A percentile compares a stretch with the other conserved stretches of the same genome.
These are phyloP conservation scores for Trametes cinnabarina DNA, from an alignment of 768 basidiomycete species.

Conservation along the genomic window DNA sequence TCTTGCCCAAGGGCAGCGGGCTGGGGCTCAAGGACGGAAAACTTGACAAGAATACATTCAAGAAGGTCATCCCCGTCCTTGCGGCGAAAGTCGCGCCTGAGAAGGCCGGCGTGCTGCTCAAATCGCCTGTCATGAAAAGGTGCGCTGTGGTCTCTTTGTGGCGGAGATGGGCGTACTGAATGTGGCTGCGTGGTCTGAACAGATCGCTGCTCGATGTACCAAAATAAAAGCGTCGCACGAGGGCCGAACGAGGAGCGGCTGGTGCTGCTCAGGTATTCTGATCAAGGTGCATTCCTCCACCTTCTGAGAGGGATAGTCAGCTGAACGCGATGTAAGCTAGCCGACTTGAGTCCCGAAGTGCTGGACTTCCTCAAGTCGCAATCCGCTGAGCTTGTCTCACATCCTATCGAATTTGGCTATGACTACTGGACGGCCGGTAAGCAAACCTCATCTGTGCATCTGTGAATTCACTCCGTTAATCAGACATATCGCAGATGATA, in stretches of 20 bases:
- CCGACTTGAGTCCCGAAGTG: conserved; percentile 58
- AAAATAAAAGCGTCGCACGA: conserved; percentile 57
- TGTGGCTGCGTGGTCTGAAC: not conserved
- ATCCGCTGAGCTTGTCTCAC: conserved; percentile 51
- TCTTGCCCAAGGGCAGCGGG: conserved; percentile 45
- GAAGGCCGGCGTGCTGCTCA: conserved; percentile 55
- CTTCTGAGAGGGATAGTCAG: conserved; percentile 16
- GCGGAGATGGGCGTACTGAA: conserved; percentile 5
- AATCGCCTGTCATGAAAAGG: conserved; percentile 58
- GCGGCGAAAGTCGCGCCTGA: conserved; percentile 61
- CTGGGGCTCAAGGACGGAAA: conserved; percentile 37
- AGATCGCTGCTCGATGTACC: conserved; percentile 68
- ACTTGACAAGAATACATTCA: conserved; percentile 67
- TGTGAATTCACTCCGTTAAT: no score
- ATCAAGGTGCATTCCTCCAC: conserved; percentile 47
- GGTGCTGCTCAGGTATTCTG: conserved; percentile 61
- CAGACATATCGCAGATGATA: conserved; percentile 61
- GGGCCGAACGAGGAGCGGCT: conserved; percentile 52
- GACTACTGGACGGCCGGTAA: conserved; percentile 87
- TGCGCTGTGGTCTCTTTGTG: conserved; percentile 33
- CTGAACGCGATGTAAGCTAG: conserved; percentile 50
- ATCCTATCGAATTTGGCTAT: conserved; percentile 70
- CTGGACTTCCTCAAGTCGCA: conserved; percentile 55
- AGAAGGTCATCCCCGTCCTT: conserved; percentile 61
- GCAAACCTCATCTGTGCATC: conserved; percentile 6